phyloP scores from a whole-genome alignment of 2,329 filamentous ascomycete genomes.

The Moelleriella libera region DNA sequence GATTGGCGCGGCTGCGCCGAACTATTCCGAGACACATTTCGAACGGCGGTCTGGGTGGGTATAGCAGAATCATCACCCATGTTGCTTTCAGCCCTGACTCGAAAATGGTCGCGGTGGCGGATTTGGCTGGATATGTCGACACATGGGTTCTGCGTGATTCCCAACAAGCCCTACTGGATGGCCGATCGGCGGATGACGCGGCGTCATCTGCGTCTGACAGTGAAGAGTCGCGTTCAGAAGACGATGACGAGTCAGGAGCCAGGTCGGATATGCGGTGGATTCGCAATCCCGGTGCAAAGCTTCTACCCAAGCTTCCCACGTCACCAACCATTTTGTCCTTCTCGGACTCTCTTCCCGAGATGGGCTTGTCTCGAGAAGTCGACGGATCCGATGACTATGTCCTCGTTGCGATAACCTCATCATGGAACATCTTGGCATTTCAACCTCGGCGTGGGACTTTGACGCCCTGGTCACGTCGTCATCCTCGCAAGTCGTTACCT shows the following conservation, averaged over 20 bases:
- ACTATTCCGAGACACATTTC: constrained; percentile 38
- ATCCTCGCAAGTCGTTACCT: constrained; percentile 63
- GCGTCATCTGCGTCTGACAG: constrained; percentile 21
- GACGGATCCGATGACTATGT: constrained; percentile 29
- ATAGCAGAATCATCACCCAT: constrained; percentile 63
- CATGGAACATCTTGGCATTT: constrained; percentile 59
- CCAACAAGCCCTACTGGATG: constrained; percentile 13
- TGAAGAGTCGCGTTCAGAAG: constrained; percentile 20
- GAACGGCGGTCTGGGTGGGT: constrained; percentile 57
- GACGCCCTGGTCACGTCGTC: constrained; percentile 74
- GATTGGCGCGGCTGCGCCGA: constrained; percentile 37
- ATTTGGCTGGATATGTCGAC: constrained; percentile 75
- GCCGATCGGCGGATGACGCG: constrained; percentile 15
- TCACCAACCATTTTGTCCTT: constrained; percentile 58
- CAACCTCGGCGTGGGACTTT: constrained; percentile 64
- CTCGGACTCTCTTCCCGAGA: constrained; percentile 30
- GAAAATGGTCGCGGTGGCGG: constrained; percentile 62
- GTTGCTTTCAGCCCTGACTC: constrained; percentile 70
- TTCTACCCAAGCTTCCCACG: constrained; percentile 54
- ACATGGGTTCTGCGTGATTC: constrained; percentile 59
- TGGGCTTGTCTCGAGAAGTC: constrained; percentile 12
- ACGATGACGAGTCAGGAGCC: constrained; percentile 23
- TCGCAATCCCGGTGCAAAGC: constrained; percentile 53
- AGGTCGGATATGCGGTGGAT: constrained; percentile 47
- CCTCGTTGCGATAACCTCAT: constrained; percentile 39